phyloP scores from a whole-genome alignment of 768 basidiomycete genomes.

The Paxillus involutus region DNA sequence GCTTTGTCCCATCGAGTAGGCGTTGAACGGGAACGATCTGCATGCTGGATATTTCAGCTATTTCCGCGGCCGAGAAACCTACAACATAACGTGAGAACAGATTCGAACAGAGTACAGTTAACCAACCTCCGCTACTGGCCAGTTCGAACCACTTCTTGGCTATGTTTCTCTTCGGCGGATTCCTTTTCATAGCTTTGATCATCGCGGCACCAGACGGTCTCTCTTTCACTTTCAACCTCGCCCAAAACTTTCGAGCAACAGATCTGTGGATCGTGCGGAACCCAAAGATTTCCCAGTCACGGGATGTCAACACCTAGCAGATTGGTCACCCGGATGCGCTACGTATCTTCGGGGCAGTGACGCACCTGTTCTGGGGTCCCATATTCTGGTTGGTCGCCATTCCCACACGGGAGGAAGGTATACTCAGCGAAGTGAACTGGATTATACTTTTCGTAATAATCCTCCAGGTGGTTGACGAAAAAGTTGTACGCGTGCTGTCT shows the following conservation, averaged over 20 bases:
- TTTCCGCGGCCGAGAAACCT: constrained; percentile 56
- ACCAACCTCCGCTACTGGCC: constrained; percentile 52
- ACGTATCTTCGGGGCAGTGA: not conserved
- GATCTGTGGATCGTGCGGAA: constrained; percentile 60
- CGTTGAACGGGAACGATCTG: constrained; percentile 60
- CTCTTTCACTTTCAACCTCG: constrained; percentile 62
- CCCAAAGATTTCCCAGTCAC: constrained; percentile 66
- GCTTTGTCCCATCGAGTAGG: not conserved
- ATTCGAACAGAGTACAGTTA: not conserved
- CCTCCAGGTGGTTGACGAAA: constrained; percentile 65
- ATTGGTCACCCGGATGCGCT: not conserved
- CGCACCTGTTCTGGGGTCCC: constrained; percentile 66
- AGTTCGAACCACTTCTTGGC: constrained; percentile 67
- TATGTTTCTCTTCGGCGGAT: constrained; percentile 49
- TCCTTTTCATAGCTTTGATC: constrained; percentile 51
- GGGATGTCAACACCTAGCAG: constrained; percentile 61
- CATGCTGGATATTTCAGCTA: constrained; percentile 51
- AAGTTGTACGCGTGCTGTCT: constrained; percentile 67
- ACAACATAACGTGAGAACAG: not conserved
- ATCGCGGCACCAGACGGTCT: constrained; percentile 62
- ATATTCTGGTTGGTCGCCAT: constrained; percentile 39
- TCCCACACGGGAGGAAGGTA: constrained; percentile 74
- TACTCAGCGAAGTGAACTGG: constrained; percentile 49
- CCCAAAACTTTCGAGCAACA: constrained; percentile 44
- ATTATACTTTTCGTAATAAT: constrained; percentile 55